Percentiles rank a stretch among this genome's conserved stretches.
phyloP scores from a whole-genome alignment of 2,329 filamentous ascomycete species.

The Shiraia bambusicola region DNA sequence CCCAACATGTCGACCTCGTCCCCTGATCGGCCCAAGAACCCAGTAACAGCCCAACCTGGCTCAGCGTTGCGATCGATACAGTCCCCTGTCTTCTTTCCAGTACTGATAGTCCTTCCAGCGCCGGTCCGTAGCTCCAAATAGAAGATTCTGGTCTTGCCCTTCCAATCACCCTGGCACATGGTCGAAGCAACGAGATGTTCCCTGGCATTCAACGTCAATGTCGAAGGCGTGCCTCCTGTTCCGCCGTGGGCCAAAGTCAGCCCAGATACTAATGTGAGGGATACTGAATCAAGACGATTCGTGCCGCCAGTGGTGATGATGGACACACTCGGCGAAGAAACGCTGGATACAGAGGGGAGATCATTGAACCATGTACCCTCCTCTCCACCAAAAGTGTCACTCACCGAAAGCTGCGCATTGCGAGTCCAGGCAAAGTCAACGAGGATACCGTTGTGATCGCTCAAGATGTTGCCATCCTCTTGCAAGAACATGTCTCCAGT shows the following conservation, averaged over 20 bases:
- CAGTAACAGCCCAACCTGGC: conserved; percentile 55
- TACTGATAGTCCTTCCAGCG: conserved; percentile 48
- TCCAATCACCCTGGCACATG: conserved; percentile 55
- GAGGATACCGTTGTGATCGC: conserved; percentile 66
- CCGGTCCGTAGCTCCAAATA: conserved; percentile 58
- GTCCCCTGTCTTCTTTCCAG: conserved; percentile 51
- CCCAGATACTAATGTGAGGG: conserved; percentile 52
- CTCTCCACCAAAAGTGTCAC: conserved; percentile 52
- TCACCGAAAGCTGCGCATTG: conserved; percentile 16
- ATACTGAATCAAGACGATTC: conserved; percentile 55
- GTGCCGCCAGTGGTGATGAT: conserved; percentile 52
- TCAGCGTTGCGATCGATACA: conserved; percentile 53
- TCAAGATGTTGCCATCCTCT: conserved; percentile 57
- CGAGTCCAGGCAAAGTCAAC: conserved; percentile 50
- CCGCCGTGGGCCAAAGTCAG: conserved; percentile 57
- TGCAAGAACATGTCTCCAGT: conserved; percentile 60
- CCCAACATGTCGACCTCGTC: conserved; percentile 60
- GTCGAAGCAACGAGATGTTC: conserved; percentile 55
- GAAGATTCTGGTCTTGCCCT: conserved; percentile 55
- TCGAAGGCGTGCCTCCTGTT: conserved; percentile 49
- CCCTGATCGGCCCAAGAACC: conserved; percentile 55
- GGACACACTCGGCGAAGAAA: conserved; percentile 22
- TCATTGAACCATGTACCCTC: conserved; percentile 60
- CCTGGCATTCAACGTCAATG: conserved; percentile 48
- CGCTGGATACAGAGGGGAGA: conserved; percentile 43